Evolutionary conservation across 495 filamentous ascomycete genomes (phyloP).

Genomic region (Xylaria castorea): DNA sequence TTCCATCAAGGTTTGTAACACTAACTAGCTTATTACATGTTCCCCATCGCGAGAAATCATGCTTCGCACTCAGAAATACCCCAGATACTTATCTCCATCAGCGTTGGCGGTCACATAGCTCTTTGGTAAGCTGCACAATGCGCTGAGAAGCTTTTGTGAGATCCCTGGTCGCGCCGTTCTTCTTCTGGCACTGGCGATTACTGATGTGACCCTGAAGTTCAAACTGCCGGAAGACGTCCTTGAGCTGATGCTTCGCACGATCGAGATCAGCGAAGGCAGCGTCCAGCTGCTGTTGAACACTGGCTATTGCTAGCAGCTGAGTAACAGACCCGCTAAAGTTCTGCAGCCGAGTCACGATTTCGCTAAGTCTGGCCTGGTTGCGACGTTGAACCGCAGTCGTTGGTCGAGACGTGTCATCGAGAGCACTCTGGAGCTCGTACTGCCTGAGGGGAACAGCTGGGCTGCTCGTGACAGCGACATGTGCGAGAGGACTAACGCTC

Average conservation of each 20-base stretch:
- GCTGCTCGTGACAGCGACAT: neutral
- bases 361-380: conserved; percentile 15
- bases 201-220: conserved; percentile 19
- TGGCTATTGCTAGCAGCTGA: conserved; percentile 21
- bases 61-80: neutral
- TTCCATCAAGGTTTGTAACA: conserved; percentile 16
- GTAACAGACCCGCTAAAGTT: conserved; percentile 20
- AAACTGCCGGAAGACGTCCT: conserved; percentile 14
- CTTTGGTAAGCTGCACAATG: conserved; percentile 13
- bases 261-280: conserved; percentile 15
- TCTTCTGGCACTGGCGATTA: conserved; percentile 17
- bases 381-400: conserved; percentile 14
- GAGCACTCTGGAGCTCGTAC: neutral
- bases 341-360: conserved; percentile 6
- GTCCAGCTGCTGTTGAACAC: conserved; percentile 14
- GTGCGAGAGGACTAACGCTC: conserved; percentile 1
- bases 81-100: neutral
- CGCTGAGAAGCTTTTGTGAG: conserved; percentile 18
- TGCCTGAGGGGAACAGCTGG: neutral
- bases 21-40: conserved; percentile 14
- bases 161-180: conserved; percentile 4
- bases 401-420: neutral
- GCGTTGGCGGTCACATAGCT: conserved; percentile 13
- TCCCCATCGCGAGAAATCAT: conserved; percentile 1
- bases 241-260: conserved; percentile 11